These are phyloP conservation scores for Anethum foeniculum DNA, from an alignment of 140 eudicot genomes.

Conservation along the genomic window DNA sequence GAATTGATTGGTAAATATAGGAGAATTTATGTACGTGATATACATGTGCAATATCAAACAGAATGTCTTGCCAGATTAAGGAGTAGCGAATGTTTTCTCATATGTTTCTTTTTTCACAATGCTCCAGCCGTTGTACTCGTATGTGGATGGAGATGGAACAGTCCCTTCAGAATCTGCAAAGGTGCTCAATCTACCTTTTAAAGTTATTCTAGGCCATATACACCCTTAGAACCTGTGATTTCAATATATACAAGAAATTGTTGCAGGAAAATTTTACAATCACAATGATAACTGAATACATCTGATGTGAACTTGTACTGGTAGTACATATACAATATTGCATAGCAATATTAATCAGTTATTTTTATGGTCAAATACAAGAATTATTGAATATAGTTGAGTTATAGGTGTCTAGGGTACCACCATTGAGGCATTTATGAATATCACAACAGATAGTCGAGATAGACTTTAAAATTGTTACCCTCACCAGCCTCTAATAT, in stretches of 20 bases:
- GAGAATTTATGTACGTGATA: not conserved
- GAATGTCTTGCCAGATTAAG: not conserved
- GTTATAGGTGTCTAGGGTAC: too few relatives aligned
- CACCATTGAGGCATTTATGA: too few relatives aligned
- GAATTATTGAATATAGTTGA: too few relatives aligned
- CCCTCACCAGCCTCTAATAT: too few relatives aligned
- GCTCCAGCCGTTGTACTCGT: conserved; percentile 69
- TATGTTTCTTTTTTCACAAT: conserved; percentile 8
- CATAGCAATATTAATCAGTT: too few relatives aligned
- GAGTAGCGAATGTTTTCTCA: not conserved
- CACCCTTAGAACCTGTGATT: not conserved
- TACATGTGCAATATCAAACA: not conserved
- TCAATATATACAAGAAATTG: not conserved
- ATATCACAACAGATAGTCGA: too few relatives aligned
- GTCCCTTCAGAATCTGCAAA: conserved; percentile 86
- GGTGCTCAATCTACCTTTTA: conserved; percentile 28
- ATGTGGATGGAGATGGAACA: conserved; percentile 94
- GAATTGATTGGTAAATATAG: not conserved
- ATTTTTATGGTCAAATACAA: too few relatives aligned
- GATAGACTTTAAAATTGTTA: too few relatives aligned
- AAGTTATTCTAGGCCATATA: not conserved
- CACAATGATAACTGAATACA: not conserved
- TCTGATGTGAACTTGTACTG: not conserved
- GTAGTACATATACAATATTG: not conserved
- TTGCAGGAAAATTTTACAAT: not conserved